These are phyloP conservation scores for Ogataea angusta DNA, from an alignment of 805 yeast genomes.

Conservation along the genomic window DNA sequence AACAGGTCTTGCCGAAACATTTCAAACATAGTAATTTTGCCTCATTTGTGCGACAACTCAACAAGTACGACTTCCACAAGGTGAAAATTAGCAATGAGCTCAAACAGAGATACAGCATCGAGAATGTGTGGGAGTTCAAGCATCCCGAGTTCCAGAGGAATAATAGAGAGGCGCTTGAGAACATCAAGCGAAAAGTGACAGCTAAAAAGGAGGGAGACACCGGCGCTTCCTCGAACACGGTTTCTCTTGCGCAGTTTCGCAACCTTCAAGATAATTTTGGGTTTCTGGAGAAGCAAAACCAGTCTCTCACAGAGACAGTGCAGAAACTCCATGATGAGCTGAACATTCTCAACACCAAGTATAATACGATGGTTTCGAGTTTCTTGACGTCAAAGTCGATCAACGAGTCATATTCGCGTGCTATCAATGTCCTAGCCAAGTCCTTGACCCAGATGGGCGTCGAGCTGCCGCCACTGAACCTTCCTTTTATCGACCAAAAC, in stretches of 20 bases:
- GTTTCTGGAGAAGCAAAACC: constrained; percentile 29
- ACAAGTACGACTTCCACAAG: constrained; percentile 96
- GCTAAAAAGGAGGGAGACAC: constrained; percentile 30
- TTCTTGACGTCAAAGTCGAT: constrained; percentile 52
- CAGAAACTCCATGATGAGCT: constrained; percentile 35
- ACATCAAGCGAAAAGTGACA: constrained; percentile 82
- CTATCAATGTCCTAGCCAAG: constrained; percentile 48
- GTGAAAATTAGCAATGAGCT: constrained; percentile 69
- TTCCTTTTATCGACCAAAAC: constrained; percentile 38
- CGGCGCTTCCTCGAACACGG: constrained; percentile 11
- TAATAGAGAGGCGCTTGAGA: constrained; percentile 76
- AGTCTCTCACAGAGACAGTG: constrained; percentile 31
- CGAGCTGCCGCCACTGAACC: constrained; percentile 60
- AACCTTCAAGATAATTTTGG: constrained; percentile 29
- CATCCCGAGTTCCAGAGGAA: constrained; percentile 84
- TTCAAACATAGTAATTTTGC: constrained; percentile 96
- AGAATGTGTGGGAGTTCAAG: constrained; percentile 76
- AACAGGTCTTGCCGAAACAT: constrained; percentile 82
- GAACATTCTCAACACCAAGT: constrained; percentile 49
- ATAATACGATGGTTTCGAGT: constrained; percentile 61
- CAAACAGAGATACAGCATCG: constrained; percentile 68
- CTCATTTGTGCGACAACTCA: constrained; percentile 89
- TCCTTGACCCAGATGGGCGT: constrained; percentile 58
- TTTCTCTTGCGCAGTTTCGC: constrained; percentile 25
- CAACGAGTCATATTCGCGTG: constrained; percentile 54